Evolutionary conservation across 805 yeast genomes (phyloP), one percentile per base, ranked within the genome.

Genomic region (Wickerhamiella kazuoi): DNA sequence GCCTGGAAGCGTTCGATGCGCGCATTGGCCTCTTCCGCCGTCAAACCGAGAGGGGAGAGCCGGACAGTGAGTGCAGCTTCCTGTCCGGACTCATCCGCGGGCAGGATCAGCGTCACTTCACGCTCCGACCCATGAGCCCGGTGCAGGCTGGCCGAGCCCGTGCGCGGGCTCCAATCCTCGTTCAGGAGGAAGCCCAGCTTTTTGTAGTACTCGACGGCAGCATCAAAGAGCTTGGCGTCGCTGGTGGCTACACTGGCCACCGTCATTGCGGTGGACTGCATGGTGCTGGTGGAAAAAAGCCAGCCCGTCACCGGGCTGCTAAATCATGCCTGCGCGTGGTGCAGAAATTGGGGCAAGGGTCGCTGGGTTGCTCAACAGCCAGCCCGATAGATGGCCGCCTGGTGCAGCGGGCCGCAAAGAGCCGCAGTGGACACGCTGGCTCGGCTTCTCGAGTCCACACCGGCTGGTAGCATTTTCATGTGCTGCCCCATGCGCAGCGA

Each of bases 121-220:
- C 53, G 41, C 37, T 44, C 13, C 33, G 51, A 35, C 43, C 47
- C 48, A 45, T 41, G 32, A 19, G 50, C 49, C 16, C 50, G 44
- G 36, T 39, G 39, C 14, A 49, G 38, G 24, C 49, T 46, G 38
- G 41, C 41, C 4, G 34, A 32, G 15, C 34, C 41, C 45, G 32
- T 46, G 46, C 34, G 46, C 44, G 30, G 51, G 47, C 36, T 53
- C 50, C 56, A 51, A 39, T 61, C 63, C 23, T 64, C 42, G 64
- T 60, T 42, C 36, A 53, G 48, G 5, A 31, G 16, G 49, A 63
- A 63, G 13, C 67, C 68, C 13, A 72, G 51, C 35, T 64, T 57
- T 40, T 66, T 56, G 57, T 81, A 82, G 60, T 81, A 82, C 20
- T 56, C 51, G 26, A 69, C 56, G 3, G 84, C 66, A 23, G 64